Conservation (phyloP, 2,329 filamentous ascomycete species). For the Talaromyces sp. region DNA sequence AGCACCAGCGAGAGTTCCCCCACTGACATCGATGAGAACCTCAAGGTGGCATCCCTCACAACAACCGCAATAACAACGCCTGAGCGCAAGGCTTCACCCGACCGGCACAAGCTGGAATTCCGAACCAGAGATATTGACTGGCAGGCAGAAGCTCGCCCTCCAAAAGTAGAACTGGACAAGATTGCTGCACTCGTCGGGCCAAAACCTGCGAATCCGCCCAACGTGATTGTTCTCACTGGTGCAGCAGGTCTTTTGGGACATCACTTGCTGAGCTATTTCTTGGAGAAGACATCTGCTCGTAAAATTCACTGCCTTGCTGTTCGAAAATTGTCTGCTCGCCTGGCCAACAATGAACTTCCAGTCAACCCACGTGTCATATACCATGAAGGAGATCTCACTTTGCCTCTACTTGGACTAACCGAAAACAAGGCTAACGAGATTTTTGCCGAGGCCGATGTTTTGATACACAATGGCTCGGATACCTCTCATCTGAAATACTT, state of each 20-base stretch:
- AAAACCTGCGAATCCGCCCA: not conserved
- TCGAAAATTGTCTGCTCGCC: not conserved
- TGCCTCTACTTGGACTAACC: slow-evolving; percentile 38
- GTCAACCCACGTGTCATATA: not conserved
- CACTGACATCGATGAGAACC: not conserved
- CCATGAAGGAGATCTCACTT: slow-evolving; percentile 38
- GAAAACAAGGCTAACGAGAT: not conserved
- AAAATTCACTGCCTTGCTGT: slow-evolving; percentile 1
- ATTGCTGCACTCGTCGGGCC: not conserved
- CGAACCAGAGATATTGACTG: not conserved
- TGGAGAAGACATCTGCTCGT: slow-evolving; percentile 21
- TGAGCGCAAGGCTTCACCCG: not conserved
- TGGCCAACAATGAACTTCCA: not conserved
- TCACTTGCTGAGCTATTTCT: slow-evolving; percentile 38
- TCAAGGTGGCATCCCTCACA: not conserved
- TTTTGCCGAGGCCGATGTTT: slow-evolving; percentile 34
- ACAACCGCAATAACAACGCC: not conserved
- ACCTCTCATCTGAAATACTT: slow-evolving; percentile 30
- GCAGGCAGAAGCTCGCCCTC: not conserved
- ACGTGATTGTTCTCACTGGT: slow-evolving; percentile 28
- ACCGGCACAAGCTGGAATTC: not conserved
- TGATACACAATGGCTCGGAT: slow-evolving; percentile 55
- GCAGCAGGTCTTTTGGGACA: slow-evolving; percentile 38
- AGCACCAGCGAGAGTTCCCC: not conserved
- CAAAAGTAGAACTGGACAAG: not conserved